Evolutionary conservation across 805 yeast species (phyloP).

Genomic region (Allodekkera sacchari): DNA sequence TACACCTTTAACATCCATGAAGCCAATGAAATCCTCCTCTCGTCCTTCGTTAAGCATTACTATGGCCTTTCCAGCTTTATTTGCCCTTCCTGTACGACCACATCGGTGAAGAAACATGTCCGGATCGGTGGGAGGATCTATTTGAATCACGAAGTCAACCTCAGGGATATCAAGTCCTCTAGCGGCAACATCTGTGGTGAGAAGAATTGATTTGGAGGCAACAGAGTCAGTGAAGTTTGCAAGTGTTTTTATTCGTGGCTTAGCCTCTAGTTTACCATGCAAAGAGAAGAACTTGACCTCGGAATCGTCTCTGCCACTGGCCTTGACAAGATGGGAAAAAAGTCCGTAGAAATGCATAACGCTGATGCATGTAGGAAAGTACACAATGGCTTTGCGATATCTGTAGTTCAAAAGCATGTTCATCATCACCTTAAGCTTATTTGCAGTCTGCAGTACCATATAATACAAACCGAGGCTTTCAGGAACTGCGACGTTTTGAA

Average conservation of each 20-base stretch:
- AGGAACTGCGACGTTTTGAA: constrained; percentile 42
- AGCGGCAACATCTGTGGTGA: constrained; percentile 98
- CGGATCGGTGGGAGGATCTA: constrained; percentile 93
- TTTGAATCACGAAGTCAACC: constrained; percentile 86
- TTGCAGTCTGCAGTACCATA: constrained; percentile 47
- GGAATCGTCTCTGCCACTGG: constrained; percentile 10
- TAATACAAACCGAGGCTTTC: constrained; percentile 54
- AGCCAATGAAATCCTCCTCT: constrained; percentile 76
- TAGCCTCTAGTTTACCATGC: constrained; percentile 86
- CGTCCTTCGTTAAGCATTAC: constrained; percentile 65
- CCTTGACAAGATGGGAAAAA: constrained; percentile 33
- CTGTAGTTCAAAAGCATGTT: constrained; percentile 42
- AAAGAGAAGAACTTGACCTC: constrained; percentile 50
- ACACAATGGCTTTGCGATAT: constrained; percentile 78
- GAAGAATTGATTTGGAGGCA: constrained; percentile 47
- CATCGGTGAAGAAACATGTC: constrained; percentile 87
- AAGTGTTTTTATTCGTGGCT: constrained; percentile 68
- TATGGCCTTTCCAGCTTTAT: constrained; percentile 70
- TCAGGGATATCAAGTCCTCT: constrained; percentile 94
- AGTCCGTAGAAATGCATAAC: constrained; percentile 70
- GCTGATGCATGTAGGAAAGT: constrained; percentile 82
- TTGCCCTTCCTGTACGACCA: constrained; percentile 94
- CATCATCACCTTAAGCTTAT: constrained; percentile 53
- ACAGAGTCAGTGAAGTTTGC: constrained; percentile 44
- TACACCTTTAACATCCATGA: constrained; percentile 67